Conservation (phyloP, 441 rosid genomes). For the Croton laevigatus region DNA sequence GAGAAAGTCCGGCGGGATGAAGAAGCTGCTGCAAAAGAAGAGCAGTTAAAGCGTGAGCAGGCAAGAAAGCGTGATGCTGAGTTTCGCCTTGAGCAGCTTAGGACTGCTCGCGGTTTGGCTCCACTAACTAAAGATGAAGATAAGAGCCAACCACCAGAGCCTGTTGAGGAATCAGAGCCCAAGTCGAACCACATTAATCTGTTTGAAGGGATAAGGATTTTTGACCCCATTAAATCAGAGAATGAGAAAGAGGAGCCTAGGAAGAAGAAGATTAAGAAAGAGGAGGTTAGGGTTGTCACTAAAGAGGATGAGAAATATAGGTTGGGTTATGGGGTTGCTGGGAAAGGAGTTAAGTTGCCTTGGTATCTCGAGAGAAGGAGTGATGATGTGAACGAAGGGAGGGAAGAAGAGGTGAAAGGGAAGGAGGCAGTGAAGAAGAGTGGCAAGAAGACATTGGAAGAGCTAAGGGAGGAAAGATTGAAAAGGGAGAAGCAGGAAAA, state of each 20-base stretch:
- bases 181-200: slow-evolving; percentile 76
- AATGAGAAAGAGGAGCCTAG: slow-evolving; percentile 46
- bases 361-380: slow-evolving; percentile 77
- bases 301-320: slow-evolving; percentile 86
- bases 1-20: slow-evolving; percentile 78
- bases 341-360: slow-evolving; percentile 86
- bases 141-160: slow-evolving; percentile 18
- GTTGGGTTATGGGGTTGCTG: slow-evolving; percentile 82
- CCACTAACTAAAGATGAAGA: slow-evolving; percentile 36
- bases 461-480: slow-evolving; percentile 72
- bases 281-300: slow-evolving; percentile 58
- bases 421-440: slow-evolving; percentile 40
- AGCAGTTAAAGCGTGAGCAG: slow-evolving; percentile 73
- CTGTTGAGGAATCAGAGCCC: slow-evolving; percentile 32
- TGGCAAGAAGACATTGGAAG: slow-evolving; percentile 65
- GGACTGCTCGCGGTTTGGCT: slow-evolving; percentile 72
- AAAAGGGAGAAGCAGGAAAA: slow-evolving; percentile 74
- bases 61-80: slow-evolving; percentile 68
- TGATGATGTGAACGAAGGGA: slow-evolving; percentile 29
- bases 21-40: slow-evolving; percentile 81
- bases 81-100: slow-evolving; percentile 73
- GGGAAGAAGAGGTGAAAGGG: slow-evolving; percentile 26
- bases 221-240: slow-evolving; percentile 54
- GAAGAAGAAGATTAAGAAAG: slow-evolving; percentile 66
- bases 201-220: slow-evolving; percentile 82